phyloP scores from a whole-genome alignment of 805 yeast genomes.

The Spathaspora sp. region DNA sequence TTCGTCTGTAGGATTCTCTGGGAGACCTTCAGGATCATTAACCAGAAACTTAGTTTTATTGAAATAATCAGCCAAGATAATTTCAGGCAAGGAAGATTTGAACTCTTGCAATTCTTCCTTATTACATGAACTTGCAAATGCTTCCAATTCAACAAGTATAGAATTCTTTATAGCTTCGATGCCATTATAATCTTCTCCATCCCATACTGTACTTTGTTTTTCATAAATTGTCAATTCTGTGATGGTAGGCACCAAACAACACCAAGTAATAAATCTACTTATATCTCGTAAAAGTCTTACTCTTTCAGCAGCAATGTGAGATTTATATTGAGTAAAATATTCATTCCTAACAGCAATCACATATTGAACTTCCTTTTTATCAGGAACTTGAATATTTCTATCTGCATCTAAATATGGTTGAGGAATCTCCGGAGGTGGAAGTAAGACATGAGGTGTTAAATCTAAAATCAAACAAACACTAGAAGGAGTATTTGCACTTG shows the following conservation, averaged over 20 bases:
- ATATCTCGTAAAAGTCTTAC: slow-evolving; percentile 34
- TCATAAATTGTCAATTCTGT: slow-evolving; percentile 19
- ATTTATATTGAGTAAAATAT: slow-evolving; percentile 33
- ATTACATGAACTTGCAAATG: slow-evolving; percentile 13
- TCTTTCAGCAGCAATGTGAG: slow-evolving; percentile 40
- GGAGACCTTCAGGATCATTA: slow-evolving; percentile 3
- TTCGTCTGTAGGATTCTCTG: not conserved
- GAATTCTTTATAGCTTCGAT: slow-evolving; percentile 14
- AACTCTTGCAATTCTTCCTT: slow-evolving; percentile 9
- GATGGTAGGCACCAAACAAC: slow-evolving; percentile 18
- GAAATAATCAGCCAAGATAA: slow-evolving; percentile 12
- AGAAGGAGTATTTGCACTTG: slow-evolving; percentile 19
- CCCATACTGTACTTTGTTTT: slow-evolving; percentile 19
- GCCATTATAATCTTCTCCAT: slow-evolving; percentile 2
- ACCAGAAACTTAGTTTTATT: slow-evolving; percentile 3
- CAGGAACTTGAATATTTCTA: slow-evolving; percentile 36
- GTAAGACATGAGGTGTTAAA: slow-evolving; percentile 20
- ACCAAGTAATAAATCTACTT: slow-evolving; percentile 28
- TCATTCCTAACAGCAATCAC: slow-evolving; percentile 32
- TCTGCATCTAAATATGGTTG: slow-evolving; percentile 41
- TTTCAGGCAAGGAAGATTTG: slow-evolving; percentile 12
- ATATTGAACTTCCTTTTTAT: slow-evolving; percentile 26
- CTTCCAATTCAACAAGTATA: slow-evolving; percentile 15
- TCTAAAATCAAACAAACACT: slow-evolving; percentile 30
- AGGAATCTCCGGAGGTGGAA: slow-evolving; percentile 43